These are phyloP conservation scores for Gonium pectorale DNA, from an alignment of 139 green algal genomes.

Conservation along the genomic window DNA sequence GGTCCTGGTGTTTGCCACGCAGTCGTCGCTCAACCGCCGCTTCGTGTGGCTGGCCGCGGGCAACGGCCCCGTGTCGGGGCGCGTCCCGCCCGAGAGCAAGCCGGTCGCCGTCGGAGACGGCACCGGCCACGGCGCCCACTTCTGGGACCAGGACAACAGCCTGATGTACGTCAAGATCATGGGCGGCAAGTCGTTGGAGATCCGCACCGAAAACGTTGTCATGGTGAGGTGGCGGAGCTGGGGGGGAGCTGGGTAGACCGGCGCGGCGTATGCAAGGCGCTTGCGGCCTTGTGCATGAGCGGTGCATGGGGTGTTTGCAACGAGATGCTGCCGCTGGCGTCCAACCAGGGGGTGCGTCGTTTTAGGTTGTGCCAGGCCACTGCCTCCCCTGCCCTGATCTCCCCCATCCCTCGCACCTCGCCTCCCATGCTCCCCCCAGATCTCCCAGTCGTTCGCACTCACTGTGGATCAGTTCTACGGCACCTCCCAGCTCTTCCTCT, in stretches of 20 bases:
- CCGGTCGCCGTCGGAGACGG: slow-evolving; percentile 41
- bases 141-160: slow-evolving; percentile 49
- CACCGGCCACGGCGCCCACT: slow-evolving; percentile 47
- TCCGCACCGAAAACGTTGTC: slow-evolving; percentile 28
- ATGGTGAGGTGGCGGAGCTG: background rate
- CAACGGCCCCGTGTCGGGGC: background rate
- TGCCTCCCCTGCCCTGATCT: too few species aligned
- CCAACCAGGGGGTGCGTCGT: too few species aligned
- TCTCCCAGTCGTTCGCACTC: slow-evolving; percentile 14
- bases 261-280: too few species aligned
- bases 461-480: slow-evolving; percentile 28
- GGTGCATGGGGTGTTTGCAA: too few species aligned
- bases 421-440: background rate
- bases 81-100: slow-evolving; percentile 5
- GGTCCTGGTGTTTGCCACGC: slow-evolving; percentile 53
- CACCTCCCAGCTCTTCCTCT: background rate
- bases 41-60: slow-evolving; percentile 8
- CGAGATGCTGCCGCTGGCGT: too few species aligned
- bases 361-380: too few species aligned
- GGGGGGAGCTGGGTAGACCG: too few species aligned
- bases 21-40: slow-evolving; percentile 40
- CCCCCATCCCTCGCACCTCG: background rate
- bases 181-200: slow-evolving; percentile 46
- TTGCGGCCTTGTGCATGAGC: background rate
- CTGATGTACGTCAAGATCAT: slow-evolving; percentile 51